phyloP scores from a whole-genome alignment of 1,139 yeast species.

The Nakaseomyces delphensis region DNA sequence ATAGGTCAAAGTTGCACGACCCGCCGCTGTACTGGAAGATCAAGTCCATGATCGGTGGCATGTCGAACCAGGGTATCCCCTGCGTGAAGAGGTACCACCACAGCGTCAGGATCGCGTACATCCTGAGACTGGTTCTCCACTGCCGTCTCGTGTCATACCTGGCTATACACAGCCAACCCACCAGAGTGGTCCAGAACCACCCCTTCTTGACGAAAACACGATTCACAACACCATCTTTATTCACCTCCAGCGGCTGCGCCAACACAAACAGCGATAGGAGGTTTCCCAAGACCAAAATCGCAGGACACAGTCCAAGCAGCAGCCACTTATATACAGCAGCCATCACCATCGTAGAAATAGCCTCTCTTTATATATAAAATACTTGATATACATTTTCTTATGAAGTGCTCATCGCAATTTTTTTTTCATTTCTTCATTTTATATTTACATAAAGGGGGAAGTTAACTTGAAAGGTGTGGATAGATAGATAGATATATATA shows the following conservation, averaged over 20 bases:
- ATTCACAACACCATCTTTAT: slow-evolving; percentile 44
- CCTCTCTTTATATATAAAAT: too few relatives aligned
- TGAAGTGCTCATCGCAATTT: too few relatives aligned
- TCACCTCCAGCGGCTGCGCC: slow-evolving; percentile 10
- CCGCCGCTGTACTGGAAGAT: slow-evolving; percentile 82
- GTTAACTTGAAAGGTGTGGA: background rate
- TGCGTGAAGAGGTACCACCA: slow-evolving; percentile 31
- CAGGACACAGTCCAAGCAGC: slow-evolving; percentile 24
- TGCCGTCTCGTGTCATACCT: slow-evolving; percentile 12
- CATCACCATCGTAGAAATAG: background rate
- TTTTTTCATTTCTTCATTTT: background rate
- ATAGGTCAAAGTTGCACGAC: slow-evolving; percentile 38
- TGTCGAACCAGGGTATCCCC: slow-evolving; percentile 15
- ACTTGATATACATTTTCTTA: too few relatives aligned
- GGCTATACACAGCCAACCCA: slow-evolving; percentile 29
- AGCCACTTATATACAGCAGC: slow-evolving; percentile 3
- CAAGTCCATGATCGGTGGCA: slow-evolving; percentile 73
- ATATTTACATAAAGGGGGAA: background rate
- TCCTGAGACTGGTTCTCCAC: slow-evolving; percentile 8
- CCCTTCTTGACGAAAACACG: slow-evolving; percentile 73
- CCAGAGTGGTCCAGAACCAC: slow-evolving; percentile 82
- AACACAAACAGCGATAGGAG: slow-evolving; percentile 14
- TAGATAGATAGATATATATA: background rate
- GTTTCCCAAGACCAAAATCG: slow-evolving; percentile 28
- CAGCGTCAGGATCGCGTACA: slow-evolving; percentile 20